Percentiles rank a stretch among this genome's conserved stretches.
These are phyloP conservation scores for Candida silvicultrix DNA, from an alignment of 805 yeast genomes.

Conservation along the genomic window DNA sequence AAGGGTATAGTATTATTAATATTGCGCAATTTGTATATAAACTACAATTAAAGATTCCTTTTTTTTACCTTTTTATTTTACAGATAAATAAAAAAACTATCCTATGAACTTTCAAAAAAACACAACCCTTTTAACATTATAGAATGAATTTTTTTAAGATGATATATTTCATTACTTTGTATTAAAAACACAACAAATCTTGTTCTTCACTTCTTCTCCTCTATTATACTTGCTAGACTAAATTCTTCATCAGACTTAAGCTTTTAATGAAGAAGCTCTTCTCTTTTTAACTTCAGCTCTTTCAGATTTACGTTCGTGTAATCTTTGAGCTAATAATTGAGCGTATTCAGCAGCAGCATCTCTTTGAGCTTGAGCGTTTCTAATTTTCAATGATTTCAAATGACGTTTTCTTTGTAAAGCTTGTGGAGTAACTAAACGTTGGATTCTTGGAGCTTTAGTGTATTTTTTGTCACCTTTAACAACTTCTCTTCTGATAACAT, in stretches of 20 bases:
- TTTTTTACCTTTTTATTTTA: slow-evolving; percentile 2
- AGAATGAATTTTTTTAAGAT: neutral
- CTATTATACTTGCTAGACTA: no score
- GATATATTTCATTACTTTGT: neutral
- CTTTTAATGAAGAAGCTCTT: slow-evolving; percentile 98
- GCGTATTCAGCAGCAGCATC: slow-evolving; percentile 99
- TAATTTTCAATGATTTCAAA: slow-evolving; percentile 86
- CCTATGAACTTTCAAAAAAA: neutral
- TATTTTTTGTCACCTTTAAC: slow-evolving; percentile 96
- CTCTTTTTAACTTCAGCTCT: slow-evolving; percentile 98
- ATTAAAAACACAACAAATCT: neutral
- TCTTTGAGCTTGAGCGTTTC: slow-evolving; percentile 98
- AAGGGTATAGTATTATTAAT: no score
- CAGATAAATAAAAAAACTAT: slow-evolving; percentile 3
- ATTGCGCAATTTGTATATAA: no score
- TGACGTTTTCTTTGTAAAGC: slow-evolving; percentile 99
- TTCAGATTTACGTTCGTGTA: slow-evolving; percentile 97
- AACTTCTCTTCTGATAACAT: slow-evolving; percentile 97
- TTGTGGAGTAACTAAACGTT: slow-evolving; percentile 99
- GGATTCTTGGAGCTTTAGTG: slow-evolving; percentile 99
- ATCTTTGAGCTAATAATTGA: slow-evolving; percentile 96
- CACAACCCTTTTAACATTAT: slow-evolving; percentile 1
- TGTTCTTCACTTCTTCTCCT: neutral
- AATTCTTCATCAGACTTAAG: slow-evolving; percentile 36
- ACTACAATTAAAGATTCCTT: neutral